These are phyloP conservation scores for Chaetomidium leptoderma DNA, from an alignment of 495 filamentous ascomycete genomes.

Conservation along the genomic window DNA sequence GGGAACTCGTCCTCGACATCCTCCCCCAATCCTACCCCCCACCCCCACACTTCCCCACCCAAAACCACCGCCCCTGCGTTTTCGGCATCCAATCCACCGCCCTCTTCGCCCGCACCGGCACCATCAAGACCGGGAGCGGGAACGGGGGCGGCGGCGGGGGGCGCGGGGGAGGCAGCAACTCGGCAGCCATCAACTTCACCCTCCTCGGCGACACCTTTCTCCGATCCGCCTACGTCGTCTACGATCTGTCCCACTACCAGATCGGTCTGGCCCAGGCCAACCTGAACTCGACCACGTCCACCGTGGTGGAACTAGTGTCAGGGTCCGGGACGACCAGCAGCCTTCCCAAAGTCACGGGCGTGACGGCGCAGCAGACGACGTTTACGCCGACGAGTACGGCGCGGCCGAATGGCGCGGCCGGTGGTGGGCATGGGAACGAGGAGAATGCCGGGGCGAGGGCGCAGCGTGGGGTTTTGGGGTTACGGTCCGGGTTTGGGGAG, in stretches of 20 bases:
- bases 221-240: conserved; percentile 88
- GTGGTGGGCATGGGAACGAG: not conserved
- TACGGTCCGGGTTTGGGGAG: not conserved
- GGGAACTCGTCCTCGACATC: conserved; percentile 68
- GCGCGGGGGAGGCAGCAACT: too few species aligned
- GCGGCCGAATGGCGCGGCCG: not conserved
- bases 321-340: conserved; percentile 21
- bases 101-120: conserved; percentile 20
- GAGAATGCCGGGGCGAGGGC: not conserved
- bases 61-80: conserved; percentile 31
- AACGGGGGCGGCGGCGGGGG: not conserved
- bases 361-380: conserved; percentile 28
- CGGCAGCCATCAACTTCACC: conserved; percentile 32
- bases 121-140: not conserved
- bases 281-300: conserved; percentile 62
- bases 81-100: conserved; percentile 42
- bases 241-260: conserved; percentile 78
- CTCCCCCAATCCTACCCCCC: conserved; percentile 25
- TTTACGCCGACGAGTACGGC: conserved; percentile 14
- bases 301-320: conserved; percentile 42
- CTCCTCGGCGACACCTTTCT: conserved; percentile 84
- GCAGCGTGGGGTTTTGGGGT: not conserved
- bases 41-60: conserved; percentile 24
- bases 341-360: conserved; percentile 41
- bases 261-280: conserved; percentile 83